Conservation (phyloP, 495 filamentous ascomycete species). For the Penicillium coffeae region DNA sequence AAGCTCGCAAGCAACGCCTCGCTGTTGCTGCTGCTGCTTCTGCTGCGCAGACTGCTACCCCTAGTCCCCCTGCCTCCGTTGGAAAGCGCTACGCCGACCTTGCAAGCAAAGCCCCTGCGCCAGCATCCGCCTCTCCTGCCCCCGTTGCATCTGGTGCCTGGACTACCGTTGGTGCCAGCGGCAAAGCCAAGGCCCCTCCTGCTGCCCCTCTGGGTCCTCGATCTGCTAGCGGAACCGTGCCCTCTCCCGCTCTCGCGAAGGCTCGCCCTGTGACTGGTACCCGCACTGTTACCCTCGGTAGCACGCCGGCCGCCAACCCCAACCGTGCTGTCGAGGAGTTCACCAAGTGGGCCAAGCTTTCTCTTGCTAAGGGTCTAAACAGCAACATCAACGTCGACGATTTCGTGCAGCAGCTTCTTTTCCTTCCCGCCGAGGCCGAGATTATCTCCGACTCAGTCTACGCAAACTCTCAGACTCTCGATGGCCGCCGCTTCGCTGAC, state of each 20-base stretch:
- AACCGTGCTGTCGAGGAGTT: slow-evolving; percentile 79
- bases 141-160: slow-evolving; percentile 58
- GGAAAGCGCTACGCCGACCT: slow-evolving; percentile 95
- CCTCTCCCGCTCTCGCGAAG: slow-evolving; percentile 31
- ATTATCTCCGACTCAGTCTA: slow-evolving; percentile 91
- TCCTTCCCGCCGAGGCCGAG: slow-evolving; percentile 68
- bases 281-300: slow-evolving; percentile 34
- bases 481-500: slow-evolving; percentile 87
- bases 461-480: slow-evolving; percentile 75
- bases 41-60: slow-evolving; percentile 42
- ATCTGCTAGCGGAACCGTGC: slow-evolving; percentile 48
- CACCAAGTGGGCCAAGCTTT: slow-evolving; percentile 80
- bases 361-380: slow-evolving; percentile 61
- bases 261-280: slow-evolving; percentile 25
- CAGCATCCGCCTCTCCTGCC: slow-evolving; percentile 27
- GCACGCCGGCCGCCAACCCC: slow-evolving; percentile 39
- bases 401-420: slow-evolving; percentile 69
- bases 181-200: slow-evolving; percentile 76
- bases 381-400: slow-evolving; percentile 69
- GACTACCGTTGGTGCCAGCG: slow-evolving; percentile 94
- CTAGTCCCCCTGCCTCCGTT: slow-evolving; percentile 49
- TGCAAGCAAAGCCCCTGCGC: slow-evolving; percentile 67
- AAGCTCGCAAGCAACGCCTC: slow-evolving; percentile 73
- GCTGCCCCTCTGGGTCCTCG: slow-evolving; percentile 54
- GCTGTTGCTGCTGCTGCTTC: slow-evolving; percentile 57